These are phyloP conservation scores for Aspergillus flavus DNA, from an alignment of 2,329 filamentous ascomycete species.

Conservation along the genomic window DNA sequence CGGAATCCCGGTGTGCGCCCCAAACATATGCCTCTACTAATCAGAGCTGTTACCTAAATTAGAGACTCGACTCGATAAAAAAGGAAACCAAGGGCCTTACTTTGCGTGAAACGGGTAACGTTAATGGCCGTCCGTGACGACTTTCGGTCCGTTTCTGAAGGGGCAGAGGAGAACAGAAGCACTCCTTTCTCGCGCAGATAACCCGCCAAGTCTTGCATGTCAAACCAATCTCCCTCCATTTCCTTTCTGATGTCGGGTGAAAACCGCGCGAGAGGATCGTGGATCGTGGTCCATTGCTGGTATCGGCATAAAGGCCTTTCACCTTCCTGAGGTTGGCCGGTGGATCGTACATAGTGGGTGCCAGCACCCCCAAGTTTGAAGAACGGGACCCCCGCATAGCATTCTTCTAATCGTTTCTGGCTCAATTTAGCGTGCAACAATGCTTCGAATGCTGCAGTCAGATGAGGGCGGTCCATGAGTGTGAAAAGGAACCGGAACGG, in stretches of 20 bases:
- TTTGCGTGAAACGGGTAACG: conserved; percentile 21
- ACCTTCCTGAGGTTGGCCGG: not conserved
- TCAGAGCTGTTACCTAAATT: conserved; percentile 19
- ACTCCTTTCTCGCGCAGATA: conserved; percentile 24
- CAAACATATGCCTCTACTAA: conserved; percentile 24
- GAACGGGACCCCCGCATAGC: conserved; percentile 25
- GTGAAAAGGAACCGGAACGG: conserved; percentile 27
- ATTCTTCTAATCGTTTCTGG: conserved; percentile 20
- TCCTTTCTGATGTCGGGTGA: conserved; percentile 16
- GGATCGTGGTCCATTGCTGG: conserved; percentile 15
- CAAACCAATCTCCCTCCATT: conserved; percentile 29
- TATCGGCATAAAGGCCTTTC: conserved; percentile 10
- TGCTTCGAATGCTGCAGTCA: conserved; percentile 22
- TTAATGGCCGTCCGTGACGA: conserved; percentile 8
- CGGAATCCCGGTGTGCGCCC: conserved; percentile 29
- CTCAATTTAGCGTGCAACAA: conserved; percentile 20
- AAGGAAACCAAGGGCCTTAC: conserved; percentile 9
- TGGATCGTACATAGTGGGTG: conserved; percentile 24
- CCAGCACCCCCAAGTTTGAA: conserved; percentile 28
- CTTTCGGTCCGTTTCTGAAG: not conserved
- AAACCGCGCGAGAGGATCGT: conserved; percentile 18
- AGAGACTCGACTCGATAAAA: conserved; percentile 4
- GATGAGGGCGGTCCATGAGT: conserved; percentile 21
- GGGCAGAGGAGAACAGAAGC: conserved; percentile 13
- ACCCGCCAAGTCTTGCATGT: conserved; percentile 26